Conservation (phyloP, 352 stramenopile species). For the Plasmopara halstedii region DNA sequence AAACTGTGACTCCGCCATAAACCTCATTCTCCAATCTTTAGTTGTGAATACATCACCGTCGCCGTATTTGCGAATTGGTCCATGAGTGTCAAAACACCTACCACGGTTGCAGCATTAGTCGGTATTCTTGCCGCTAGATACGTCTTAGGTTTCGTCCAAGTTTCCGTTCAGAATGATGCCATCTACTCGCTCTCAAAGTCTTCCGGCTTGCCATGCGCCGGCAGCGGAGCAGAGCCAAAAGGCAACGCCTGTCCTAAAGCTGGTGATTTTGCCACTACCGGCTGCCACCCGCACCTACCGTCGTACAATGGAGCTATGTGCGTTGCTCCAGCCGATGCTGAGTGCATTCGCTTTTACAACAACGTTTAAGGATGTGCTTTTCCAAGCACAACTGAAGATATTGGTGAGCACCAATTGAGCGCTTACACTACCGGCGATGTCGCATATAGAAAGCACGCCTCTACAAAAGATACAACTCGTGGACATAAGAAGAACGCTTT, state of each 20-base stretch:
- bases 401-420: neutral
- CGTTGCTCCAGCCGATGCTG: constrained; percentile 14
- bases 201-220: constrained; percentile 14
- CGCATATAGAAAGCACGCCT: neutral
- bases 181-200: constrained; percentile 17
- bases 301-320: constrained; percentile 18
- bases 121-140: constrained; percentile 4
- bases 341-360: constrained; percentile 8
- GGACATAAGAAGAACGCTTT: neutral
- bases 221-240: constrained; percentile 3
- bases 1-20: no score
- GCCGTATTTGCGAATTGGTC: neutral
- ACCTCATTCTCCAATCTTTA: constrained; percentile 14
- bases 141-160: constrained; percentile 5
- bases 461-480: neutral
- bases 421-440: neutral
- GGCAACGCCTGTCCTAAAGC: constrained; percentile 9
- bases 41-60: constrained; percentile 1
- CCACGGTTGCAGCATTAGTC: constrained; percentile 4
- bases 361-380: constrained; percentile 15
- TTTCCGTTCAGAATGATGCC: constrained; percentile 17
- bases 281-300: constrained; percentile 11
- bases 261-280: constrained; percentile 12
- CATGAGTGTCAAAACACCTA: constrained; percentile 8
- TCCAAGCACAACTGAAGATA: neutral